phyloP scores from a whole-genome alignment of 2,329 filamentous ascomycete species.

The Colletotrichum cordylinicola region DNA sequence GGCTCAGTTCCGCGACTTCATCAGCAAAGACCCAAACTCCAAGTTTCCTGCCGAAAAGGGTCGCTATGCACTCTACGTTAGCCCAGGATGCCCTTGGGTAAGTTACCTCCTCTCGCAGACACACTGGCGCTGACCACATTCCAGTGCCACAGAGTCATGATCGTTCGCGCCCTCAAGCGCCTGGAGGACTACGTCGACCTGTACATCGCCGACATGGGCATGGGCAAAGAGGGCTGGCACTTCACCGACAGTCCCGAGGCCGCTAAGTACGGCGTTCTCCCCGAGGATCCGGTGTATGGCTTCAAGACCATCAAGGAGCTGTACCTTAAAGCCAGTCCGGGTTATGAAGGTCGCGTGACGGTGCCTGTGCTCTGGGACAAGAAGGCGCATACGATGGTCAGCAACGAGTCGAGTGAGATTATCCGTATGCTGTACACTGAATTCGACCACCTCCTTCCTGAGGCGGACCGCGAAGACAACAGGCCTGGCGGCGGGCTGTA shows the following conservation, averaged over 20 bases:
- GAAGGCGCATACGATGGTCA: conserved; percentile 73
- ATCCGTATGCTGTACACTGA: conserved; percentile 82
- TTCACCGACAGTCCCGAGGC: conserved; percentile 33
- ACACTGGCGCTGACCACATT: not conserved
- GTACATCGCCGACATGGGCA: conserved; percentile 72
- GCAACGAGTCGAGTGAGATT: conserved; percentile 84
- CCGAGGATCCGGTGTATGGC: conserved; percentile 66
- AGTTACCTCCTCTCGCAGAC: not conserved
- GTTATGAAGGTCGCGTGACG: conserved; percentile 74
- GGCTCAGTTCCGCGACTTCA: conserved; percentile 59
- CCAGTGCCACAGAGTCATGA: conserved; percentile 74
- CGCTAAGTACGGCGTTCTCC: conserved; percentile 50
- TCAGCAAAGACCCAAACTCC: conserved; percentile 56
- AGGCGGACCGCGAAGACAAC: conserved; percentile 55
- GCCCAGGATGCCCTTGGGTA: conserved; percentile 69
- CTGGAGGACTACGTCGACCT: conserved; percentile 72
- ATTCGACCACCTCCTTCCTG: conserved; percentile 68
- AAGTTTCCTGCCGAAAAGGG: conserved; percentile 63
- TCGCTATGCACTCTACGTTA: conserved; percentile 68
- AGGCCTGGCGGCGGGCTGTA: conserved; percentile 61
- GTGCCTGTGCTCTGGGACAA: conserved; percentile 78
- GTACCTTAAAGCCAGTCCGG: conserved; percentile 71
- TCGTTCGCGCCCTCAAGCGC: conserved; percentile 75
- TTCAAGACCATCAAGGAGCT: conserved; percentile 72
- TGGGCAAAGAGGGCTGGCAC: conserved; percentile 64